Base-by-base conservation (phyloP, 176 grass and related monocot species). In the Tuctoria greenei region DNA sequence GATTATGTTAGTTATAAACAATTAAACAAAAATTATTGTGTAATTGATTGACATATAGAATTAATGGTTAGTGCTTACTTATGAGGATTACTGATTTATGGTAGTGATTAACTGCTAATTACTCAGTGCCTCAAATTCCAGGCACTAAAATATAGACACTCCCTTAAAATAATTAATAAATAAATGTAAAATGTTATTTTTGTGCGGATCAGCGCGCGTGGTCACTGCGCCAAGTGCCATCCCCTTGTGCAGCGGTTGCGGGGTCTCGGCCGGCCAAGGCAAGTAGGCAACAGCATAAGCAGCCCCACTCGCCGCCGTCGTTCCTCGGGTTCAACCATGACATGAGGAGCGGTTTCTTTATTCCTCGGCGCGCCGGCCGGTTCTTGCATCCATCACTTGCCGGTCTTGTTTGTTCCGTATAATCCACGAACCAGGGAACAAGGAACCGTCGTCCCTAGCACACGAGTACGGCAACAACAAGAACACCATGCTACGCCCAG, bases 391-490 rank as follows among this genome's bases (percentile, higher is more conserved):
- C 28, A 34, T 40, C 39, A 11, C 26, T 38, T 7, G n/a, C 10
- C 44, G 16, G 62, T 34, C 36, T 21, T 13, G 68, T 41, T 64
- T 72, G 16, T 21, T 47, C 23, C 69, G 9, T 31, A 4, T 13
- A 46, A 58, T 40, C 84, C 71, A 86, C 69, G 36, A n/a, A 68
- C 31, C 17, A 80, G 34, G 5, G 18, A 44, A 75, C 63, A 62
- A 86, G 16, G 16, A 69, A 39, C 63, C 47, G 51, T 71, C 71
- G 83, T 52, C 54, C 42, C 24, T 20, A 0, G 9, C 11, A 35
- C 69, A 62, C 77, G 52, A 24, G 51, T 61, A 47, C 68, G 60
- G 50, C 28, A 60, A 24, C 76, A 74, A 41, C 83, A n/a, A n/a
- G 18, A n/a, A 9, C 7, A 4, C 18, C 50, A 8, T 8, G 18